Evolutionary conservation across 257 asterid species (phyloP).

Genomic region (Solanum bulbocastanum): DNA sequence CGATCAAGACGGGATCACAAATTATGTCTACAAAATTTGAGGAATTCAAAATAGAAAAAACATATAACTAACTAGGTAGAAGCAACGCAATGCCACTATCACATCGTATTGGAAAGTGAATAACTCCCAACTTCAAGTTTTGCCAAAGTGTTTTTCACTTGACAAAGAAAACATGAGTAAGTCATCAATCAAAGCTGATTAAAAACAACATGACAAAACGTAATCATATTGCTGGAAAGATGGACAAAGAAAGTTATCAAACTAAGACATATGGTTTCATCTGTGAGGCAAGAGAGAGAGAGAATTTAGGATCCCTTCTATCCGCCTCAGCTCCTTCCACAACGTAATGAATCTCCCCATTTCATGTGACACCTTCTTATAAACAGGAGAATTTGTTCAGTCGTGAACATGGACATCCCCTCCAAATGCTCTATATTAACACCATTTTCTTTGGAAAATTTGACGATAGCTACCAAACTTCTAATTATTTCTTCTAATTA

Average conservation of each 20-base stretch:
- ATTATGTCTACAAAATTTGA: too few relatives aligned
- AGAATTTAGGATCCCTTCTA: conserved; percentile 56
- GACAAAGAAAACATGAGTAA: too few relatives aligned
- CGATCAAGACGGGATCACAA: too few relatives aligned
- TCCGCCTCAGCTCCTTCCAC: conserved; percentile 99
- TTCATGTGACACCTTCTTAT: conserved; percentile 99
- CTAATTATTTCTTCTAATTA: conserved; percentile 97
- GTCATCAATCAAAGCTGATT: too few relatives aligned
- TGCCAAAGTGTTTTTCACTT: too few relatives aligned
- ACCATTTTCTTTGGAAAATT: conserved; percentile 78
- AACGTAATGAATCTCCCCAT: conserved; percentile 97
- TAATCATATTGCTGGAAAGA: too few relatives aligned
- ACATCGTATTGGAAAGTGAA: too few relatives aligned
- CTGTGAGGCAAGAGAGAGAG: neutral
- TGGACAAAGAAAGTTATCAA: neutral
- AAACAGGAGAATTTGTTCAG: conserved; percentile 97
- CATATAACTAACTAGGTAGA: too few relatives aligned
- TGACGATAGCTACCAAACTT: conserved; percentile 84
- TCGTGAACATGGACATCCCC: conserved; percentile 95
- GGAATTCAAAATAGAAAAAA: too few relatives aligned
- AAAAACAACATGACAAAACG: too few relatives aligned
- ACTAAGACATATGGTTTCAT: neutral
- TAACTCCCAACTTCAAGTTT: too few relatives aligned
- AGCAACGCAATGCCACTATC: too few relatives aligned
- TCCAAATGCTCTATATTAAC: conserved; percentile 94